Base-by-base conservation (phyloP, 2,329 filamentous ascomycete genomes). In the Paecilomyces sp. region DNA sequence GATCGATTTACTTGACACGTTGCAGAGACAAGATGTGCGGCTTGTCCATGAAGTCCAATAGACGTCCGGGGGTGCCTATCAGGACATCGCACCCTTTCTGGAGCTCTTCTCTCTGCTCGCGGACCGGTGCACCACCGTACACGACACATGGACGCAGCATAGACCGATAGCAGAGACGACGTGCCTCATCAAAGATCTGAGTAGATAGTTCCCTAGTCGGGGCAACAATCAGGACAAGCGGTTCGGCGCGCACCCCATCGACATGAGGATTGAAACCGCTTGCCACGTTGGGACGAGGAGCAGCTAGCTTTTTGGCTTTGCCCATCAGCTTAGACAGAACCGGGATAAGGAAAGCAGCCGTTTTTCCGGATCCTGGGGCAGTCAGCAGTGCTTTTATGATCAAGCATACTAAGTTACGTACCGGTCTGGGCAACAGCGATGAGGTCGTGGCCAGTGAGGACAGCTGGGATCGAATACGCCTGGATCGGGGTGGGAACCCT, bases 181-280 rank as follows among this genome's bases (percentile, higher is more conserved):
- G 89, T 28, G 91, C 88, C 72, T 97, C 93, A 63, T 96, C 91
- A 76, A 96, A 97, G 66, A 97, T 96, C 71, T 99, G 94, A 2
- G 92, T 89, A 0, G 92, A 91, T 4, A 99, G 78, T 80, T 99
- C 94, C 36, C 94, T 89, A 58, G 90, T 94, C 0, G 94, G 94
- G 11, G 85, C 88, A 24, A 99, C 83, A 58, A 99, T 82, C 30
- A 97, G 80, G 0, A 97, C 89, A 6, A 99, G 77, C 3, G 94
- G 94, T 79, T 97, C 92, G 7, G 92, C 93, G 52, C 85, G 84
- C 47, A 90, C 84, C 1, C 75, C 73, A 22, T 85, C 74, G 15
- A 71, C 69, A 1, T 76, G 77, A 2, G 81, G 74, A 11, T 83
- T 76, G 67, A 86, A 88, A 0, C 77, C 80, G 1, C 74, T 73